Conservation (phyloP, 495 filamentous ascomycete genomes). For the Xylaria sp. region DNA sequence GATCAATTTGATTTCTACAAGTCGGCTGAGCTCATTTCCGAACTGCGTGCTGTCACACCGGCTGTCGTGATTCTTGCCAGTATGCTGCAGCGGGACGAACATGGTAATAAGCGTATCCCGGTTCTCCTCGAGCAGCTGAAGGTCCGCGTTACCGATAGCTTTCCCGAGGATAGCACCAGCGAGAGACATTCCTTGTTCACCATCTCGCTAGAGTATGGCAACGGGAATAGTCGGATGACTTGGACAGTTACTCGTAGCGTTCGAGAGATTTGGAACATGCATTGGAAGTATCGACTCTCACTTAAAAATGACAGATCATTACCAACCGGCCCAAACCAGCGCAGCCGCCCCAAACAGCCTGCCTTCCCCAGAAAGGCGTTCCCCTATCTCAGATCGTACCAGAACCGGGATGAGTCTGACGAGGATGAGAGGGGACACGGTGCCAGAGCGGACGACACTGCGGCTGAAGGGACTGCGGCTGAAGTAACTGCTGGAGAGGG, state of each 20-base stretch:
- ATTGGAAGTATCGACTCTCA: conserved; percentile 88
- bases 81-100: conserved; percentile 96
- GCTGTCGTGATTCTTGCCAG: conserved; percentile 92
- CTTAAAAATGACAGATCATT: conserved; percentile 80
- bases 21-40: conserved; percentile 94
- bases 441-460: conserved; percentile 53
- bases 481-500: conserved; percentile 48
- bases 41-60: conserved; percentile 88
- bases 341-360: conserved; percentile 73
- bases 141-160: conserved; percentile 80
- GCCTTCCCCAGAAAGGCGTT: conserved; percentile 91
- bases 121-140: conserved; percentile 96
- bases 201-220: conserved; percentile 96
- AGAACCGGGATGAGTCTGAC: conserved; percentile 80
- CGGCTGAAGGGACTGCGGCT: conserved; percentile 56
- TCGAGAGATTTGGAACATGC: conserved; percentile 89
- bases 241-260: conserved; percentile 91
- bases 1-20: conserved; percentile 93
- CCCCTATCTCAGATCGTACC: conserved; percentile 83
- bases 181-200: conserved; percentile 87
- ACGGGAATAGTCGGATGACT: conserved; percentile 93
- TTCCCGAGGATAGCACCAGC: conserved; percentile 64
- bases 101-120: conserved; percentile 92
- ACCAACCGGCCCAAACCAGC: conserved; percentile 44
- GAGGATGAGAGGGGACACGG: conserved; percentile 75